These are phyloP conservation scores for Fusarium sp. DNA, from an alignment of 2,329 filamentous ascomycete species.

Conservation along the genomic window DNA sequence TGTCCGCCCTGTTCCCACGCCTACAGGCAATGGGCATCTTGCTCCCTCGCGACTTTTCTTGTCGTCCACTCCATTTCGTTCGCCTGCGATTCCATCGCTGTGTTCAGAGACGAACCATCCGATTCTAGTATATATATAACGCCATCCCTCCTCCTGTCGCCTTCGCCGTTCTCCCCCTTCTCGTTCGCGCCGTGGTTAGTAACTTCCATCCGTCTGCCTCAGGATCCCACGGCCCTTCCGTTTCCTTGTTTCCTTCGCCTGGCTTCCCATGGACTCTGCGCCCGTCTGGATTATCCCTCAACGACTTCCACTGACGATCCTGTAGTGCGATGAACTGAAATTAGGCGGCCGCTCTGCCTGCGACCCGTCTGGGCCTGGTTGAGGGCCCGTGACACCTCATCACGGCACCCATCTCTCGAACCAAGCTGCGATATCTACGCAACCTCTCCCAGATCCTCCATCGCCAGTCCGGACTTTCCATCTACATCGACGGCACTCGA, in stretches of 20 bases:
- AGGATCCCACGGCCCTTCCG: slow-evolving; percentile 2
- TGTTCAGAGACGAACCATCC: slow-evolving; percentile 6
- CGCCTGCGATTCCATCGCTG: slow-evolving; percentile 34
- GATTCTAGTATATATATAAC: slow-evolving; percentile 33
- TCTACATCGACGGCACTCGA: slow-evolving; percentile 10
- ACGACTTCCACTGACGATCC: slow-evolving; percentile 19
- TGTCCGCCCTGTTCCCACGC: slow-evolving; percentile 37
- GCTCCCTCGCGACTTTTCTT: slow-evolving; percentile 33
- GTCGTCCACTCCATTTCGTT: slow-evolving; percentile 38
- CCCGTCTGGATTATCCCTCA: slow-evolving; percentile 10
- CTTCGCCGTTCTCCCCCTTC: slow-evolving; percentile 4
- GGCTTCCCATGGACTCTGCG: slow-evolving; percentile 25
- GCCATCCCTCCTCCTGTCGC: slow-evolving; percentile 6
- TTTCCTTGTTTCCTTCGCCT: slow-evolving; percentile 6
- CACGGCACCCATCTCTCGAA: slow-evolving; percentile 28
- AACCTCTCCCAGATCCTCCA: not conserved
- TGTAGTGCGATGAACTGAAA: slow-evolving; percentile 50
- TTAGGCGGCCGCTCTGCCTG: slow-evolving; percentile 44
- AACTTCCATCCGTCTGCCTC: slow-evolving; percentile 19
- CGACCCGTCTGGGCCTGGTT: slow-evolving; percentile 50
- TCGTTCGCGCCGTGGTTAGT: slow-evolving; percentile 36
- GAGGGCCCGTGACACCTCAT: slow-evolving; percentile 41
- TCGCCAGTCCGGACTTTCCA: not conserved
- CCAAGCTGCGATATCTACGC: slow-evolving; percentile 17
- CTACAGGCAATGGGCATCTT: slow-evolving; percentile 32